Evolutionary conservation across 345 rosid species (phyloP), one percentile per base, ranked within the genome.

Genomic region (Crucihimalaya himalaica): DNA sequence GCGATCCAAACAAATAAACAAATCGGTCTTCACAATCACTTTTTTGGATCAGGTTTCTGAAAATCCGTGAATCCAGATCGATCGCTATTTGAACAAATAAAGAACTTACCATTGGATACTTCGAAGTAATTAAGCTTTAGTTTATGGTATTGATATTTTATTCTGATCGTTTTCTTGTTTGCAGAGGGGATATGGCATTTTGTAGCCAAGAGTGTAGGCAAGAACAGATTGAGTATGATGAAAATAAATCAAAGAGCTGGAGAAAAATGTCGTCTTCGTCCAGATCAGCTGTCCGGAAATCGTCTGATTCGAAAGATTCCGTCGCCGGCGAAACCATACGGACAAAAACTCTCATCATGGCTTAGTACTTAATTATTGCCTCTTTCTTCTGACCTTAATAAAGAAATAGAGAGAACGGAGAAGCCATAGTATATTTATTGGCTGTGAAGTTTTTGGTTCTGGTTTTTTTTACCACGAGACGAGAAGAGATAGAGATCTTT

Each of bases 171-270:
- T 13, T 55, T 35, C 14, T 54, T 16, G 27, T 71, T 73, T 6
- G 0, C 58, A 69, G 79, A 62, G 79, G 79, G 9, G 74, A 76
- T 58, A 69, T 45, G 50, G 79, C 79, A 6, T 76, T 68, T 55
- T 85, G 96, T 70, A 89, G 96, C 85, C 74, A 84, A 54, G 96
- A 87, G 80, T 93, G 97, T 80, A 86, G 98, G 39, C 81, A 88
- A 79, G 92, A 90, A 61, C 98, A 84, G 69, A 90, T 93, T 50
- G 96, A 90, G 64, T 62, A 72, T 5, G 98, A 90, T 42, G 96
- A 85, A 58, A 54, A 72, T 4, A 79, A 70, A 18, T 84, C 78
- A 63, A 90, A 80, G 82, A 84, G 68, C 21, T 80, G 79, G 87
- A 87, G 76, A 58, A 52, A 68, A 29, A 80, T 86, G 2, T 77